These are phyloP conservation scores for Xylaria curta DNA, from an alignment of 495 filamentous ascomycete genomes.

Conservation along the genomic window DNA sequence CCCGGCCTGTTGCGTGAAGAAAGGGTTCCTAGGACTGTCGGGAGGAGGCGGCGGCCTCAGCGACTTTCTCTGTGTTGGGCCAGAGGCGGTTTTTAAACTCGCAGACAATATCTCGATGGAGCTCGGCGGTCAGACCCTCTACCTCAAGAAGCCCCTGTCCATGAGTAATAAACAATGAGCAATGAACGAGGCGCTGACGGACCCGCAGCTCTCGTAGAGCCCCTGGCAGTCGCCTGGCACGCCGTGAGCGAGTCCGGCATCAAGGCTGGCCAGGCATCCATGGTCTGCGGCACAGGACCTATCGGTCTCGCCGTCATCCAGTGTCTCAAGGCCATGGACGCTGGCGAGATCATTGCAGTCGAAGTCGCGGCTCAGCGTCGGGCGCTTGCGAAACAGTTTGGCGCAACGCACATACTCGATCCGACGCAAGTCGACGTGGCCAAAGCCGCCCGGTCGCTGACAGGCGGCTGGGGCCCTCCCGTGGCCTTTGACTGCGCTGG, in stretches of 20 bases:
- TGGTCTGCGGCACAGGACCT: conserved; percentile 67
- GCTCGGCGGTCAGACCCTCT: conserved; percentile 55
- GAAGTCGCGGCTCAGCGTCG: conserved; percentile 59
- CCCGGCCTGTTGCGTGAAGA: conserved; percentile 62
- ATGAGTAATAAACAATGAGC: no score
- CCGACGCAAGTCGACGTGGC: conserved; percentile 60
- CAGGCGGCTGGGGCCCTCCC: conserved; percentile 57
- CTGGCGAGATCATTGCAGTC: conserved; percentile 61
- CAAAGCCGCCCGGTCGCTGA: conserved; percentile 51
- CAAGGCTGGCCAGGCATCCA: conserved; percentile 54
- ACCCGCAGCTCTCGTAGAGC: conserved; percentile 61
- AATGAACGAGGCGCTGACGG: neutral
- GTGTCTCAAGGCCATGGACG: conserved; percentile 57
- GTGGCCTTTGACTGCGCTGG: conserved; percentile 66
- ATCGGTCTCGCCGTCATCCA: conserved; percentile 69
- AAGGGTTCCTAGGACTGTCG: conserved; percentile 67
- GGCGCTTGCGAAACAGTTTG: conserved; percentile 56
- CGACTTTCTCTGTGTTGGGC: conserved; percentile 58
- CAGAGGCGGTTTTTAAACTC: conserved; percentile 55
- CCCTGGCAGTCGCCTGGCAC: conserved; percentile 70
- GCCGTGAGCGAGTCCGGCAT: conserved; percentile 62
- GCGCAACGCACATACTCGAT: conserved; percentile 62
- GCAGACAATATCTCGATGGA: conserved; percentile 65
- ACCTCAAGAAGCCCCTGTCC: conserved; percentile 46
- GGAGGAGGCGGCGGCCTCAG: conserved; percentile 66